A percentile compares a stretch with the other conserved stretches of the same genome.
phyloP scores from a whole-genome alignment of 1,284 basidiomycete genomes.

The Ustilago bromivora region DNA sequence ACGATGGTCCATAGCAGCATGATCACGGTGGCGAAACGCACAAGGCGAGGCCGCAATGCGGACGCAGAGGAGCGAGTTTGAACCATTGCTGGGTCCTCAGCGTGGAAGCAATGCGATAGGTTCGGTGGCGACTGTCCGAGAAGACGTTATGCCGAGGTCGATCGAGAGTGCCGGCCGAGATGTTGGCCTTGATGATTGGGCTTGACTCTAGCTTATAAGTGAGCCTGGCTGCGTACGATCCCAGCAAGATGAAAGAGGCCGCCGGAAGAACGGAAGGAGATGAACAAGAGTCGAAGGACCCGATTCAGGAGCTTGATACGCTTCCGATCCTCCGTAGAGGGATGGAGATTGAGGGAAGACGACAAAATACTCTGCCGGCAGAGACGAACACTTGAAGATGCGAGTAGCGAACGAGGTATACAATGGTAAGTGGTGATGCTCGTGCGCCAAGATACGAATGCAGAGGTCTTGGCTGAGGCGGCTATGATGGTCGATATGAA shows the following conservation, averaged over 20 bases:
- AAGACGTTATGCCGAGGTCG: background rate
- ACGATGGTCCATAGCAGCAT: slow-evolving; percentile 32
- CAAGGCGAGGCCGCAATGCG: slow-evolving; percentile 26
- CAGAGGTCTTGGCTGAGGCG: background rate
- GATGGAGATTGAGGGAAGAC: background rate
- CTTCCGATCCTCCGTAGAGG: background rate
- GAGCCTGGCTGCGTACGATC: background rate
- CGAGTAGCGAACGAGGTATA: background rate
- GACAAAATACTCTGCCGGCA: slow-evolving; percentile 27
- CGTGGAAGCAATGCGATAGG: background rate
- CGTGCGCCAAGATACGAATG: background rate
- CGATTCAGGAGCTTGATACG: background rate
- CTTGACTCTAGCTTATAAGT: background rate
- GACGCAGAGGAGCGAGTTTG: background rate
- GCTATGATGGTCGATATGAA: background rate
- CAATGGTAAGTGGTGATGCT: background rate
- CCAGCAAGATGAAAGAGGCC: background rate
- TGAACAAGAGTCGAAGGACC: too few species aligned
- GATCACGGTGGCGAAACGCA: slow-evolving; percentile 23
- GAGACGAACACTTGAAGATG: slow-evolving; percentile 5
- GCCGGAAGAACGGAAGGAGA: background rate
- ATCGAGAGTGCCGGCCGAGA: background rate
- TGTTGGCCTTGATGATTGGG: background rate
- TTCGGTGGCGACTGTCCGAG: background rate
- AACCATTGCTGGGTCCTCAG: slow-evolving; percentile 4